Conservation (phyloP, 164 flowering plant genomes). For the Tetrastigma voinierianum region DNA sequence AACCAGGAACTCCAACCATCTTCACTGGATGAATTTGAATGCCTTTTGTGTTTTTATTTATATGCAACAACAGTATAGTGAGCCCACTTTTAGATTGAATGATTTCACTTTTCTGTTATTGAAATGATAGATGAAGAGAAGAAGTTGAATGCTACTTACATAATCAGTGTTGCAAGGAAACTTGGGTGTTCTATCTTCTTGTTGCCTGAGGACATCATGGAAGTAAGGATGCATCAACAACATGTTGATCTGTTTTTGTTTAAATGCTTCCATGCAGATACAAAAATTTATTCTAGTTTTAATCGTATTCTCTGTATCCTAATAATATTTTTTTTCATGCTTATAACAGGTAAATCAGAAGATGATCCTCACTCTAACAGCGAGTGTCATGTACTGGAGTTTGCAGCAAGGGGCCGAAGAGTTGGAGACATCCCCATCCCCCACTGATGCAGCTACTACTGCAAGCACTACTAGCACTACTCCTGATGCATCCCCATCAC, state of each 20-base stretch:
- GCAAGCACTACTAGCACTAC: constrained; percentile 22
- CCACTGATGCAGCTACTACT: constrained; percentile 18
- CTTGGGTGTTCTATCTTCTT: constrained; percentile 93
- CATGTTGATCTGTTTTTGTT: background rate
- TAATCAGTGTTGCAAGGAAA: constrained; percentile 91
- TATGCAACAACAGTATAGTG: no score
- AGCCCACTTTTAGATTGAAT: no score
- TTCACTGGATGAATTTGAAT: background rate
- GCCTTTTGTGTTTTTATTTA: no score
- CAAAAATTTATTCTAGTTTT: background rate
- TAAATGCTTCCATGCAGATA: background rate
- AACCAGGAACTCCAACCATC: background rate
- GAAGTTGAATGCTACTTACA: constrained; percentile 89
- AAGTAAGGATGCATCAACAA: constrained; percentile 40
- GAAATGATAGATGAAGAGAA: constrained; percentile 70
- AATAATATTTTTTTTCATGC: background rate
- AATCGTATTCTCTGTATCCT: background rate
- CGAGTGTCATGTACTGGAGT: constrained; percentile 96
- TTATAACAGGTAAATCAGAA: constrained; percentile 79
- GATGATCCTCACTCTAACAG: constrained; percentile 83
- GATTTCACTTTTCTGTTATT: constrained; percentile 2
- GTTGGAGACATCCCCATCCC: constrained; percentile 29
- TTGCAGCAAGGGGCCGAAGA: constrained; percentile 57
- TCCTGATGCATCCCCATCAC: constrained; percentile 41
- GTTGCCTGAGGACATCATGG: constrained; percentile 95